Percentiles rank a stretch among this genome's conserved stretches.
phyloP scores from a whole-genome alignment of 768 basidiomycete genomes.

The Boletus speciosus region DNA sequence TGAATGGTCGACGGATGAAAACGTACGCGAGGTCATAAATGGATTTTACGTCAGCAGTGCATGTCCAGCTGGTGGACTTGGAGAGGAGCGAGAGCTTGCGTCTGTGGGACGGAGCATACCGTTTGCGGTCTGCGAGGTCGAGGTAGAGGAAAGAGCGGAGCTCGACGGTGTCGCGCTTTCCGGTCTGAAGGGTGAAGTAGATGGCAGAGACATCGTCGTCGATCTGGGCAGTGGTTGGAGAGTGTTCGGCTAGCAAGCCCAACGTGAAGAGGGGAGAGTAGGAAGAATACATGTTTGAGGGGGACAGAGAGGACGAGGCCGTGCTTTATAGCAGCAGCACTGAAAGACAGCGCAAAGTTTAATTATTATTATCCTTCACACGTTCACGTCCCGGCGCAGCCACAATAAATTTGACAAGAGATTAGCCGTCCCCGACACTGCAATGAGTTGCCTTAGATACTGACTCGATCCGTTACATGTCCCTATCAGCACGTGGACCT shows the following conservation, averaged over 20 bases:
- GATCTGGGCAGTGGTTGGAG: background rate
- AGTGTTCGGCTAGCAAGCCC: conserved; percentile 45
- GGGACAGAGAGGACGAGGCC: background rate
- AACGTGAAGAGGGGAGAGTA: conserved; percentile 68
- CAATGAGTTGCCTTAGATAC: conserved; percentile 20
- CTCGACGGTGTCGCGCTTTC: conserved; percentile 36
- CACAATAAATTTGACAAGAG: conserved; percentile 4
- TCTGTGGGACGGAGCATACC: conserved; percentile 37
- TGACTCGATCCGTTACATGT: too few relatives aligned
- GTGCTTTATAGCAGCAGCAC: conserved; percentile 13
- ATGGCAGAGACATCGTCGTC: conserved; percentile 37
- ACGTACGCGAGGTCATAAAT: conserved; percentile 14
- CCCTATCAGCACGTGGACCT: too few relatives aligned
- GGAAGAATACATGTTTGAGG: conserved; percentile 11
- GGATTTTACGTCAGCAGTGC: conserved; percentile 10
- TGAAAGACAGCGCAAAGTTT: conserved; percentile 15
- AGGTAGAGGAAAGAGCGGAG: conserved; percentile 65
- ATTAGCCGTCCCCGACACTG: conserved; percentile 9
- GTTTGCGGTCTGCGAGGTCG: conserved; percentile 56
- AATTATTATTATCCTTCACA: conserved; percentile 13
- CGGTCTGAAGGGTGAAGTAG: conserved; percentile 46
- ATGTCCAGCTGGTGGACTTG: conserved; percentile 32
- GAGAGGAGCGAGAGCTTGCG: conserved; percentile 33
- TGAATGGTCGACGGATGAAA: background rate
- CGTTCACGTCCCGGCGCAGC: conserved; percentile 13